These are phyloP conservation scores for Discostella stelligeroides DNA, from an alignment of 108 stramenopile genomes.

Conservation along the genomic window DNA sequence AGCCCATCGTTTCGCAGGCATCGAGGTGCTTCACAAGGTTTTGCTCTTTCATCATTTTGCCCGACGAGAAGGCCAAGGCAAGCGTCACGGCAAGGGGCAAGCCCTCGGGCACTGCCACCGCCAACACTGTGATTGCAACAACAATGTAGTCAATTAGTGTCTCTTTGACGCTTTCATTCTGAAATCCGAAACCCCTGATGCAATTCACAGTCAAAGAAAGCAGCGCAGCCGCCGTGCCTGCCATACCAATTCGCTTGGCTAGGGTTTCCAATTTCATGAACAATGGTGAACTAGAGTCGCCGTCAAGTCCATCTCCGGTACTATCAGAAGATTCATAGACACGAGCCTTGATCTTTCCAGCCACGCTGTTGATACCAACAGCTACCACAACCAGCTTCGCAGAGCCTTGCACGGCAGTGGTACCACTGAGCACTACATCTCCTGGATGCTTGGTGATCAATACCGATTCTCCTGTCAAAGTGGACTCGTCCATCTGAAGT, in stretches of 20 bases:
- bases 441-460: conserved; percentile 84
- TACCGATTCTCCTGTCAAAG: conserved; percentile 95
- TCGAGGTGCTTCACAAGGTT: conserved; percentile 96
- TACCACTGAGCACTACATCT: conserved; percentile 72
- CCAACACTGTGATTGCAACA: conserved; percentile 87
- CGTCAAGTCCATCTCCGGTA: conserved; percentile 68
- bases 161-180: conserved; percentile 31
- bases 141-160: conserved; percentile 77
- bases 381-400: conserved; percentile 91
- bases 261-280: conserved; percentile 86
- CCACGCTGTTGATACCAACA: conserved; percentile 86
- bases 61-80: conserved; percentile 90
- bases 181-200: conserved; percentile 75
- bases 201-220: conserved; percentile 81
- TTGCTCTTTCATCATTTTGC: conserved; percentile 94
- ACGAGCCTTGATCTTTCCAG: conserved; percentile 85
- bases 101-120: conserved; percentile 98
- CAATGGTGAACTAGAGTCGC: conserved; percentile 75
- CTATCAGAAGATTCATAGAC: conserved; percentile 78
- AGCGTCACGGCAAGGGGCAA: conserved; percentile 97
- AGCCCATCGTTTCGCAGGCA: conserved; percentile 99
- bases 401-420: conserved; percentile 72
- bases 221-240: conserved; percentile 71
- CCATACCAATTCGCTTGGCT: conserved; percentile 87
- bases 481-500: conserved; percentile 90